These are phyloP conservation scores for Tinospora cordifolia DNA, from an alignment of 164 flowering plant genomes.

Conservation along the genomic window DNA sequence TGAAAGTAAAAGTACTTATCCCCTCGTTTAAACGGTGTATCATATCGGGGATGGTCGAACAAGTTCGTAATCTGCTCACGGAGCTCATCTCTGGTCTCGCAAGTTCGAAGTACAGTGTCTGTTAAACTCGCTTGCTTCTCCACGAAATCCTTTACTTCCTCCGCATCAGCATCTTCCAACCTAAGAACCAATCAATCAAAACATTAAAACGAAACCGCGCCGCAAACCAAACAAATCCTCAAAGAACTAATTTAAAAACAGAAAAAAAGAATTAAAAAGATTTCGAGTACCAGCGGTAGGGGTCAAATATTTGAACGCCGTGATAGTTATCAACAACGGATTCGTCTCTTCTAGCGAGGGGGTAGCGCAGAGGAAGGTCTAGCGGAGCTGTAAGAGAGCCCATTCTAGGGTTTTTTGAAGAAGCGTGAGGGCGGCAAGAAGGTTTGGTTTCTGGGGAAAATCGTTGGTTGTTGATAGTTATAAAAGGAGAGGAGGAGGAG, in stretches of 20 bases:
- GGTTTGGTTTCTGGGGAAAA: background rate
- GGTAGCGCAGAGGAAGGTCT: conserved; percentile 37
- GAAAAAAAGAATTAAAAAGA: background rate
- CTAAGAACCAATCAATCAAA: conserved; percentile 23
- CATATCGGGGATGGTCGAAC: conserved; percentile 72
- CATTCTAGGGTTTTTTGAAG: conserved; percentile 21
- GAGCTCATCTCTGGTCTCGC: conserved; percentile 72
- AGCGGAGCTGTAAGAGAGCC: conserved; percentile 33
- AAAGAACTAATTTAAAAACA: background rate
- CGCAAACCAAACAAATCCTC: background rate
- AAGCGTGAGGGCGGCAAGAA: background rate
- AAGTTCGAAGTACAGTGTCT: conserved; percentile 46
- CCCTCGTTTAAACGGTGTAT: conserved; percentile 60
- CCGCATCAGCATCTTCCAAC: conserved; percentile 94
- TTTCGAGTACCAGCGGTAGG: conserved; percentile 69
- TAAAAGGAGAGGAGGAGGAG: background rate
- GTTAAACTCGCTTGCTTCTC: conserved; percentile 66
- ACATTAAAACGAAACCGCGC: too few species aligned
- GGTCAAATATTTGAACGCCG: conserved; percentile 65
- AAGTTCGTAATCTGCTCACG: conserved; percentile 50
- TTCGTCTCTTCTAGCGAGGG: conserved; percentile 63
- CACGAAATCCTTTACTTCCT: conserved; percentile 88
- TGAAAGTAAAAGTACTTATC: conserved; percentile 86
- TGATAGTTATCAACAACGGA: conserved; percentile 69
- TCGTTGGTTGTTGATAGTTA: background rate